These are phyloP conservation scores for Monosporascus ibericus DNA, from an alignment of 2,329 filamentous ascomycete genomes.

Conservation along the genomic window DNA sequence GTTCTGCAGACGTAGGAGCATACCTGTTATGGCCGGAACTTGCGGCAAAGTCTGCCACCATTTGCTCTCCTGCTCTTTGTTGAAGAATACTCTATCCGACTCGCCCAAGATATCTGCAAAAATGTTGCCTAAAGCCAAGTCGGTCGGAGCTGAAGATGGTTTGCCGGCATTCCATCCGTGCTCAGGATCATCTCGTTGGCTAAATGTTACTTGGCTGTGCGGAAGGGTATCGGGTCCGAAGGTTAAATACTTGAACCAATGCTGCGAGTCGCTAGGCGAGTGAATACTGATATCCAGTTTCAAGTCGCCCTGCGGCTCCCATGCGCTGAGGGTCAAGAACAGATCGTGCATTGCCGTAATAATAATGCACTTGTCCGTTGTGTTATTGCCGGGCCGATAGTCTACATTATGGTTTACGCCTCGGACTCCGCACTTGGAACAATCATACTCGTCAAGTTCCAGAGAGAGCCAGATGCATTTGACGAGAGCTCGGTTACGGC, in stretches of 20 bases:
- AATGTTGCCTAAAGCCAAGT: constrained; percentile 11
- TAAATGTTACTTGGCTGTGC: constrained; percentile 21
- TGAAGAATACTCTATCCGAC: constrained; percentile 14
- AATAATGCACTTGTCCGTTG: constrained; percentile 20
- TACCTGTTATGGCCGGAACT: constrained; percentile 21
- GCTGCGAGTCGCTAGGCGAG: constrained; percentile 29
- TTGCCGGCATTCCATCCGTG: constrained; percentile 18
- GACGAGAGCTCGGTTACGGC: constrained; percentile 23
- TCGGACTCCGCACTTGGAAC: constrained; percentile 11
- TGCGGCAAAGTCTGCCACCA: constrained; percentile 21
- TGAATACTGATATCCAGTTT: constrained; percentile 31
- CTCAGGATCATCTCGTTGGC: constrained; percentile 8
- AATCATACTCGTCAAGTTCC: constrained; percentile 25
- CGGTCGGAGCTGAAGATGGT: constrained; percentile 9
- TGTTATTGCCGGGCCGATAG: constrained; percentile 19
- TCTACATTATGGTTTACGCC: constrained; percentile 23
- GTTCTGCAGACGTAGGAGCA: constrained; percentile 27
- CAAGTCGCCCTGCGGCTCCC: constrained; percentile 26
- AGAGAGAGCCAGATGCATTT: constrained; percentile 24
- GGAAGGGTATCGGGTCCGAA: constrained; percentile 18
- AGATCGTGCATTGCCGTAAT: constrained; percentile 23
- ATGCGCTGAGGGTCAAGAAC: constrained; percentile 25
- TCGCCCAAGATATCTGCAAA: constrained; percentile 15
- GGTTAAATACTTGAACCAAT: constrained; percentile 31
- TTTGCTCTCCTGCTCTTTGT: constrained; percentile 12